Evolutionary conservation across 1,139 yeast genomes (phyloP), one percentile per base, ranked within the genome.

Genomic region (Candida tunisiensis): DNA sequence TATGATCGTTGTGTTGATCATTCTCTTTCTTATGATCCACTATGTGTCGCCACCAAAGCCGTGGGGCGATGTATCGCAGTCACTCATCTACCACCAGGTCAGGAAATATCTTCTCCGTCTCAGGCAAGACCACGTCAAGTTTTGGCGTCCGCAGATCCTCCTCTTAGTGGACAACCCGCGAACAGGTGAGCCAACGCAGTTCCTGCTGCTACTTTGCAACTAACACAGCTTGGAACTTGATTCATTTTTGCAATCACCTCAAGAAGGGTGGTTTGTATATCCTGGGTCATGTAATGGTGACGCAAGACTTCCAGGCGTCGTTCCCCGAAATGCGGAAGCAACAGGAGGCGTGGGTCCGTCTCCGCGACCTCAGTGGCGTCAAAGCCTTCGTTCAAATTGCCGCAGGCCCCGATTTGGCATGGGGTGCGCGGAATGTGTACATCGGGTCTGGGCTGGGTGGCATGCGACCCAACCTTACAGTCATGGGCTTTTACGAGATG

Each of bases 41-140:
- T 82, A 83, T 44, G 64, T 72, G 32, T 77, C 94, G 2, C 94
- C 95, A 3, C 95, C 96, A 4, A 83, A 82, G 47, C 77, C 83
- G 21, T 88, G 94, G 80, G 98, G 98, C 19, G 98, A 88, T 53
- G 94, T 88, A 16, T 83, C 96, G 2, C 96, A 88, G 51, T 69
- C 83, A 25, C 61, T 88, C 36, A 85, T 88, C 29, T 88, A 88
- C 49, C 98, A 88, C 45, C 98, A 88, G 51, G 96, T 88, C 4
- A 61, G 98, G 35, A 88, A 88, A 46, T 88, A 88, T 44, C 57
- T 88, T 25, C 55, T 83, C 29, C 60, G 93, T 29, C 60, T 88
- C 25, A 69, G 82, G 34, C 80, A 82, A 38, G 93, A 88, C 42
- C 92, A 88, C 47, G 94, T 88, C 27, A 88, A 88, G 51, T 85